Base-by-base conservation (phyloP, 2,329 filamentous ascomycete genomes). In the Venturiaceae sp. region DNA sequence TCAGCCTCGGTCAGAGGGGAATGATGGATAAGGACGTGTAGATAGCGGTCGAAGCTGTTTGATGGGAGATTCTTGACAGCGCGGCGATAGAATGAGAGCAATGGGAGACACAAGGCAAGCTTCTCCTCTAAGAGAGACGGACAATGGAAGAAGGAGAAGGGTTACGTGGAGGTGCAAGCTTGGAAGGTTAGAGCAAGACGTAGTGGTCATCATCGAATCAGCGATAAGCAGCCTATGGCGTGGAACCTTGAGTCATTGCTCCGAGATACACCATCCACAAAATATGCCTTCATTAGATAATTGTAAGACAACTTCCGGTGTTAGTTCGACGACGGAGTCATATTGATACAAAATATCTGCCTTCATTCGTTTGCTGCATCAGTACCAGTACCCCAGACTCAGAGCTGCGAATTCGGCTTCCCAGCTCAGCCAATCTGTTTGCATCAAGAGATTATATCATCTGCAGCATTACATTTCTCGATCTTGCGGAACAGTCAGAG, bases 61-160 rank as follows among this genome's bases (percentile, higher is more conserved):
- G 44, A n/a, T n/a, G 23, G 44, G 6, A 7, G 30, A 16, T 28
- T 28, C 11, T n/a, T n/a, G n/a, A n/a, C n/a, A 26, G 26, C 23
- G 19, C 13, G 7, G 21, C 16, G n/a, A 3, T 30, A 14, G 44
- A 16, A n/a, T 3, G 16, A 3, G 13, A 30, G 26, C 5, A 50
- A 26, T 14, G 21, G 21, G 28, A 46, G n/a, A 28, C 7, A 16
- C 44, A n/a, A n/a, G 13, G 19, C 2, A 13, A 30, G 44, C 44
- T 30, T 9, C 26, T 28, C 4, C 44, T 30, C 23, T 30, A 28
- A n/a, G 13, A 46, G 28, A 30, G 36, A n/a, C n/a, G 19, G 13
- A 16, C 14, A 9, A 13, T 19, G 63, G 44, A 63, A 57, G 26
- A 62, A 61, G 54, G 66, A 64, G 66, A 64, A n/a, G 68, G 62